Conservation (phyloP, 2,329 filamentous ascomycete genomes). For the Colletotrichum tropicicola region DNA sequence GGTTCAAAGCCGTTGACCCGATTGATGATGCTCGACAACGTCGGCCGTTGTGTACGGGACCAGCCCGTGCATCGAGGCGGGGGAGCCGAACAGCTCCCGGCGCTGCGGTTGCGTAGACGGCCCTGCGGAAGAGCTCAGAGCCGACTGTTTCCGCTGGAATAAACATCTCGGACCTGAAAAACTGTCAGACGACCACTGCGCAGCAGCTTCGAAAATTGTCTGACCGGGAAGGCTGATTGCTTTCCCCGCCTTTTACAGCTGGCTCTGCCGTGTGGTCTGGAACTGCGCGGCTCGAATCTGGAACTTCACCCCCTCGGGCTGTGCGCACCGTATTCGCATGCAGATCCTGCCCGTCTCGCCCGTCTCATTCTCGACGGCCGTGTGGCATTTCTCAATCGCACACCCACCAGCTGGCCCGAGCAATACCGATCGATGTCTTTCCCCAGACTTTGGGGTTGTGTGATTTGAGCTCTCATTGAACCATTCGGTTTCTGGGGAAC, state of each 20-base stretch:
- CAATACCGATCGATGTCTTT: conserved; percentile 5
- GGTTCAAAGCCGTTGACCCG: neutral
- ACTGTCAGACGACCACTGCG: neutral
- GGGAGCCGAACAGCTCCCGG: conserved; percentile 4
- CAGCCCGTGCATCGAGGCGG: conserved; percentile 1
- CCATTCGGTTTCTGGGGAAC: conserved; percentile 2
- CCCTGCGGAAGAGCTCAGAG: neutral
- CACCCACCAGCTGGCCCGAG: conserved; percentile 11
- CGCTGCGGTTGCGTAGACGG: conserved; percentile 7
- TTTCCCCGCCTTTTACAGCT: conserved; percentile 17
- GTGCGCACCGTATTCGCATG: conserved; percentile 15
- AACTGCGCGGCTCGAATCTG: conserved; percentile 5
- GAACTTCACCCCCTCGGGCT: conserved; percentile 14
- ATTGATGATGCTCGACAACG: neutral
- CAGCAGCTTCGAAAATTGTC: neutral
- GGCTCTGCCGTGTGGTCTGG: neutral
- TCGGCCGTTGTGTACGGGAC: neutral
- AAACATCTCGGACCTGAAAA: neutral
- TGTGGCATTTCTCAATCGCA: conserved; percentile 8
- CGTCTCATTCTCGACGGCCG: conserved; percentile 9
- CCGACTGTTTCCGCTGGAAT: conserved; percentile 3
- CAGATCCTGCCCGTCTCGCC: neutral
- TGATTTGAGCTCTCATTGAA: conserved; percentile 11
- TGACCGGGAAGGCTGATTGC: conserved; percentile 12
- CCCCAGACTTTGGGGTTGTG: conserved; percentile 9